These are phyloP conservation scores for Thalassiosira hispida DNA, from an alignment of 352 stramenopile genomes.

Conservation along the genomic window DNA sequence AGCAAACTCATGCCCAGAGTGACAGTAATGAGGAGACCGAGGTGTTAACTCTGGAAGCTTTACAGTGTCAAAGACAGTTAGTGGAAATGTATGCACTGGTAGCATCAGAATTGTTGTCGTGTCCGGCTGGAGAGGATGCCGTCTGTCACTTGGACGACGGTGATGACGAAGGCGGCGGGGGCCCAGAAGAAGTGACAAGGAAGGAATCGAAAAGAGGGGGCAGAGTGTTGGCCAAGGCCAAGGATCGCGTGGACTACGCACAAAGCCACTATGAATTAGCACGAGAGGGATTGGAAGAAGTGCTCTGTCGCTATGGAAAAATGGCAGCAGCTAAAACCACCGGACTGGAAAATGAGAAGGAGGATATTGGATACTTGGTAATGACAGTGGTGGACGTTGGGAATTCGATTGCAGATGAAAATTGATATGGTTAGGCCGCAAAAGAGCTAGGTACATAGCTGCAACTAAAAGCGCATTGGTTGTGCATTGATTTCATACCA, in stretches of 20 bases:
- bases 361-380: constrained; percentile 73
- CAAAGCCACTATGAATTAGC: constrained; percentile 76
- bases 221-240: constrained; percentile 55
- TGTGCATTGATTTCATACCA: no score
- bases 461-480: no score
- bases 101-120: constrained; percentile 68
- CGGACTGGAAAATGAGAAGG: constrained; percentile 67
- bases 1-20: constrained; percentile 8
- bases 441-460: no score
- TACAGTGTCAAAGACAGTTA: constrained; percentile 56
- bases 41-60: constrained; percentile 48
- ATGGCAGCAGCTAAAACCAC: constrained; percentile 48
- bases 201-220: neutral
- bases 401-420: constrained; percentile 16
- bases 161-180: constrained; percentile 11
- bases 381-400: constrained; percentile 73
- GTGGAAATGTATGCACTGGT: constrained; percentile 71
- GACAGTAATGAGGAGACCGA: constrained; percentile 6
- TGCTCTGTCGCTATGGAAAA: constrained; percentile 65
- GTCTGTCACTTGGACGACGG: constrained; percentile 40
- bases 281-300: constrained; percentile 60
- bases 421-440: neutral
- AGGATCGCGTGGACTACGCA: constrained; percentile 67
- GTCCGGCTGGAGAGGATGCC: constrained; percentile 60
- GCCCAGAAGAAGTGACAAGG: neutral